Evolutionary conservation across 768 basidiomycete genomes (phyloP).

Genomic region (Pulveroboletus ravenelii): DNA sequence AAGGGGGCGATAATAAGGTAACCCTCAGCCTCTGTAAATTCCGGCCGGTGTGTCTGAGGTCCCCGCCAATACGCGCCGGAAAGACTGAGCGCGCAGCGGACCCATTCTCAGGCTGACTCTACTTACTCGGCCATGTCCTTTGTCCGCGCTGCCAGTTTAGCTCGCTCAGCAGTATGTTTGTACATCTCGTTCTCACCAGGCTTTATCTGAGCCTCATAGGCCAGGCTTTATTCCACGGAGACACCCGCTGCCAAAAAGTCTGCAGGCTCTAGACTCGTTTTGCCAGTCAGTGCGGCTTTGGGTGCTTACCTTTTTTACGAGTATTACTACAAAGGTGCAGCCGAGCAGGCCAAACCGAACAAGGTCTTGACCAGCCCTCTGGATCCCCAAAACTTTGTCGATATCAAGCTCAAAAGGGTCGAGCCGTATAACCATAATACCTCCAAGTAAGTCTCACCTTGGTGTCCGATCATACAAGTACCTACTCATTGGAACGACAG

Average conservation of each 20-base stretch:
- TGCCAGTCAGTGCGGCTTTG: conserved; percentile 32
- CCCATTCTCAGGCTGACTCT: not conserved
- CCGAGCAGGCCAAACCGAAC: conserved; percentile 36
- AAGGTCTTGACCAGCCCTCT: conserved; percentile 58
- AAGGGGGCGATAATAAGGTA: conserved; percentile 7
- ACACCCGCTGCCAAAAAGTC: conserved; percentile 42
- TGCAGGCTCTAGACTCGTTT: conserved; percentile 44
- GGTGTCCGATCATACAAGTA: not conserved
- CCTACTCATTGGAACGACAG: conserved; percentile 31
- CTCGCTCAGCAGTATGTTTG: conserved; percentile 39
- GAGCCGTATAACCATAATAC: conserved; percentile 95
- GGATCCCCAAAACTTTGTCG: conserved; percentile 68
- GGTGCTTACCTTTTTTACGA: conserved; percentile 45
- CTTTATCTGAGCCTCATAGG: conserved; percentile 17
- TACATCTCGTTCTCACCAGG: not conserved
- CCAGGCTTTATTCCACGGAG: conserved; percentile 46
- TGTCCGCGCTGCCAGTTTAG: conserved; percentile 34
- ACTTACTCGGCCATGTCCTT: conserved; percentile 39
- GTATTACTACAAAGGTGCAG: conserved; percentile 39
- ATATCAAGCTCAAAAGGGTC: conserved; percentile 79
- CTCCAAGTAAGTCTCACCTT: conserved; percentile 47
- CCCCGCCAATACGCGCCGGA: not conserved
- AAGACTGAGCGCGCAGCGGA: not conserved
- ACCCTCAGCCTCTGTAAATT: conserved; percentile 16
- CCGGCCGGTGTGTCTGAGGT: conserved; percentile 21